phyloP scores from a whole-genome alignment of 2,329 filamentous ascomycete genomes.

The Colletotrichum sojae region DNA sequence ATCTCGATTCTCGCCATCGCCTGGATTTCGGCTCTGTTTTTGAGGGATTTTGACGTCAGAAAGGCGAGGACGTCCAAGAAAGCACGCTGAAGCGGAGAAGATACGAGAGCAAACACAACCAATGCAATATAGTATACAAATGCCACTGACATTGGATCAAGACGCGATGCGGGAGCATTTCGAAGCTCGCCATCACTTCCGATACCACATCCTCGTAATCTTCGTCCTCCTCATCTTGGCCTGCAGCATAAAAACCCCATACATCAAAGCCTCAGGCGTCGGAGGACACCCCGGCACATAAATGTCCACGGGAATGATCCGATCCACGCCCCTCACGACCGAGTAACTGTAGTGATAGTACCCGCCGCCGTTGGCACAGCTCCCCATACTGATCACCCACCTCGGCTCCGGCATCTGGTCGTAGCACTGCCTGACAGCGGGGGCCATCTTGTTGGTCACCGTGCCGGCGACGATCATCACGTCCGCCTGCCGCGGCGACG shows the following conservation, averaged over 20 bases:
- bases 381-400: conserved; percentile 78
- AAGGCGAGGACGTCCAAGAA: not conserved
- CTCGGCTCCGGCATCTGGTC: conserved; percentile 78
- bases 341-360: conserved; percentile 83
- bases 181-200: conserved; percentile 53
- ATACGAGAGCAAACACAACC: too few relatives aligned
- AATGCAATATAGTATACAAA: too few relatives aligned
- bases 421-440: conserved; percentile 74
- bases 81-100: too few relatives aligned
- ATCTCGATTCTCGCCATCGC: conserved; percentile 47
- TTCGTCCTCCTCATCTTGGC: conserved; percentile 74
- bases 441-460: conserved; percentile 78
- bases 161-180: not conserved
- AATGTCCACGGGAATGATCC: conserved; percentile 77
- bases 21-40: conserved; percentile 48
- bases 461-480: conserved; percentile 79
- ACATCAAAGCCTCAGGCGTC: conserved; percentile 63
- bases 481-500: conserved; percentile 74
- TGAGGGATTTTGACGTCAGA: conserved; percentile 49
- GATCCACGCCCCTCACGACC: conserved; percentile 75
- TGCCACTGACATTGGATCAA: too few relatives aligned
- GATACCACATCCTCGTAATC: conserved; percentile 65
- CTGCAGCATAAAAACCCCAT: conserved; percentile 76
- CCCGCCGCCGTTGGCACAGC: conserved; percentile 79
- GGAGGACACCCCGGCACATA: conserved; percentile 76